These are phyloP conservation scores for Graphiopsis chlorocephala DNA, from an alignment of 2,329 filamentous ascomycete species.

Conservation along the genomic window DNA sequence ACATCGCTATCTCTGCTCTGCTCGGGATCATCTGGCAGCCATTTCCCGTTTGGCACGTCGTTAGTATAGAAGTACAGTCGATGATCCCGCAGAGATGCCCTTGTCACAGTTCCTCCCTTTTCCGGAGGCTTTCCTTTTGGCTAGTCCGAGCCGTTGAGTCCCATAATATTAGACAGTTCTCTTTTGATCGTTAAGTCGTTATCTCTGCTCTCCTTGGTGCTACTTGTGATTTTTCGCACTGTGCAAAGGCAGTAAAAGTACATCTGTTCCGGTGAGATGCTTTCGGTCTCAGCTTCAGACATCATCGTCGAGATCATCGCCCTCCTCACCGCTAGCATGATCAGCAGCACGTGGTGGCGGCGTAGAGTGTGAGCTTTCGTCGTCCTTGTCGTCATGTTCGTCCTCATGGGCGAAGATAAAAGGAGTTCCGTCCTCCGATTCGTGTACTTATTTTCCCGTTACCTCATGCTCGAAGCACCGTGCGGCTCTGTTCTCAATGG, in stretches of 20 bases:
- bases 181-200: not conserved
- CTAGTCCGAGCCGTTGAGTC: not conserved
- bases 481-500: not conserved
- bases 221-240: not conserved
- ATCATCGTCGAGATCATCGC: not conserved
- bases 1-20: conserved; percentile 2
- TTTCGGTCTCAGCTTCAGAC: not conserved
- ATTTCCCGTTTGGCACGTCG: not conserved
- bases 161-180: not conserved
- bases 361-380: not conserved
- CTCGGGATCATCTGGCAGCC: not conserved
- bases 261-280: not conserved
- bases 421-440: conserved; percentile 38
- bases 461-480: conserved; percentile 18
- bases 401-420: conserved; percentile 36
- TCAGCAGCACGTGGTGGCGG: not conserved
- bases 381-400: not conserved
- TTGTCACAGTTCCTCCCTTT: not conserved
- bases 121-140: not conserved
- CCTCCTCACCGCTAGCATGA: not conserved
- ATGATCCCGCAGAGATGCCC: conserved; percentile 2
- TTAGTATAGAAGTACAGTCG: not conserved
- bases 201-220: not conserved
- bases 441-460: conserved; percentile 40
- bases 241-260: not conserved